phyloP scores from a whole-genome alignment of 768 basidiomycete species.

The Pleurotus djamor region DNA sequence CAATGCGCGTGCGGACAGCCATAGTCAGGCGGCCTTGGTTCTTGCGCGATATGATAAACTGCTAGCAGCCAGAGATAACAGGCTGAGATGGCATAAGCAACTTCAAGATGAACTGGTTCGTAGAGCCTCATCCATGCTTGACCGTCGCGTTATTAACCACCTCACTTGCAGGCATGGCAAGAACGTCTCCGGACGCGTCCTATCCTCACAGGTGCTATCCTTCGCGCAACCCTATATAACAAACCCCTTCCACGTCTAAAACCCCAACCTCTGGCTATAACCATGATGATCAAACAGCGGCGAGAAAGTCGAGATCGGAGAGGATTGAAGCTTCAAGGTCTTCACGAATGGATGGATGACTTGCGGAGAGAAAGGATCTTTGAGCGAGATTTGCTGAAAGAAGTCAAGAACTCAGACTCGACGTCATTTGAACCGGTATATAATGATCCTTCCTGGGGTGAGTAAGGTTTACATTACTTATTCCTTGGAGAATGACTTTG shows the following conservation, averaged over 20 bases:
- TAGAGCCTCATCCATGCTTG: constrained; percentile 1
- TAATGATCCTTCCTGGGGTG: constrained; percentile 17
- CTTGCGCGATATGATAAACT: constrained; percentile 59
- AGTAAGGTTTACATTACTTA: constrained; percentile 41
- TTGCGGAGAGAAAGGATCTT: constrained; percentile 31
- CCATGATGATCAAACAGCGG: constrained; percentile 62
- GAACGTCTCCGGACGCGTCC: constrained; percentile 53
- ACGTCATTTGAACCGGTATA: constrained; percentile 15
- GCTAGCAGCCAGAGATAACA: constrained; percentile 48
- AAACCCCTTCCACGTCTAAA: constrained; percentile 75
- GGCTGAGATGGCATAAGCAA: constrained; percentile 43
- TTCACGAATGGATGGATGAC: constrained; percentile 28
- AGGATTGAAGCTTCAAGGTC: constrained; percentile 24
- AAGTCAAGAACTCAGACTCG: constrained; percentile 5
- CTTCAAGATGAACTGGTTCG: constrained; percentile 53
- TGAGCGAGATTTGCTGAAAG: constrained; percentile 25
- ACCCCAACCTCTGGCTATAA: constrained; percentile 74
- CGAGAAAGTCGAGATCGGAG: constrained; percentile 38
- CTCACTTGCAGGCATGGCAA: constrained; percentile 48
- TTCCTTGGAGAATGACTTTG: not conserved
- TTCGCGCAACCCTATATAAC: constrained; percentile 65
- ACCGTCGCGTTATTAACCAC: not conserved
- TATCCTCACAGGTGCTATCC: constrained; percentile 67
- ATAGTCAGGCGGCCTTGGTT: constrained; percentile 33
- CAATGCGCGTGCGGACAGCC: constrained; percentile 50